phyloP scores from a whole-genome alignment of 2,329 filamentous ascomycete species.

The Aspergillus sp. region DNA sequence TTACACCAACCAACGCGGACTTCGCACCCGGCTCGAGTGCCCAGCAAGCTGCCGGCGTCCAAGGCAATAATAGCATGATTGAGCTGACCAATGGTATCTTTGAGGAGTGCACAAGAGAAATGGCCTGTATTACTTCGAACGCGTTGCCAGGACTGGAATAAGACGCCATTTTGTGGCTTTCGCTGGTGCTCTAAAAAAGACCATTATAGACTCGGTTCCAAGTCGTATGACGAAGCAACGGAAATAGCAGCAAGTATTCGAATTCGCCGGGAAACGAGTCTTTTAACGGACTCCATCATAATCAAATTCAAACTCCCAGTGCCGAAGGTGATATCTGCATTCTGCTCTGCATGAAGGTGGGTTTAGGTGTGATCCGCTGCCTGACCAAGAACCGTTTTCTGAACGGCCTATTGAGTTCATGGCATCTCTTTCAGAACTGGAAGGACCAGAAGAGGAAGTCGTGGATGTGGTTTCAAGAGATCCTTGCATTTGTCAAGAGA shows the following conservation, averaged over 20 bases:
- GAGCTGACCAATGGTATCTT: background rate
- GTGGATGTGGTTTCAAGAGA: too few species aligned
- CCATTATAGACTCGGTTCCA: background rate
- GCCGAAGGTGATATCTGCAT: conserved; percentile 6
- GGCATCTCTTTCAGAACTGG: too few species aligned
- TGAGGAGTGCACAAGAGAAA: background rate
- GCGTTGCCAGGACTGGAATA: conserved; percentile 5
- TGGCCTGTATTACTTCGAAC: conserved; percentile 2
- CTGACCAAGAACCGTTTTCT: background rate
- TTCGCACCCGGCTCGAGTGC: background rate
- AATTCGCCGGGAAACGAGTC: conserved; percentile 5
- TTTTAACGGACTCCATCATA: conserved; percentile 6
- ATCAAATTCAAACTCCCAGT: conserved; percentile 3
- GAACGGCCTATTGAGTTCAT: background rate
- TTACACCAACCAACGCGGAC: background rate
- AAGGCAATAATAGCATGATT: background rate
- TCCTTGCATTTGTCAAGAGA: too few species aligned
- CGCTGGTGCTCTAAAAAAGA: background rate
- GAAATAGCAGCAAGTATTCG: conserved; percentile 1
- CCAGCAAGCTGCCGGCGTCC: background rate
- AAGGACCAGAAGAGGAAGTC: too few species aligned
- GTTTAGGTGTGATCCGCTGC: background rate
- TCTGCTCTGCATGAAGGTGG: background rate
- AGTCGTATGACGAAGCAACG: background rate
- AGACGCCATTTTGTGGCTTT: background rate